Percentiles rank a stretch among this genome's conserved stretches.
These are phyloP conservation scores for Hypoxylon cercidicola DNA, from an alignment of 495 filamentous ascomycete genomes.

Conservation along the genomic window DNA sequence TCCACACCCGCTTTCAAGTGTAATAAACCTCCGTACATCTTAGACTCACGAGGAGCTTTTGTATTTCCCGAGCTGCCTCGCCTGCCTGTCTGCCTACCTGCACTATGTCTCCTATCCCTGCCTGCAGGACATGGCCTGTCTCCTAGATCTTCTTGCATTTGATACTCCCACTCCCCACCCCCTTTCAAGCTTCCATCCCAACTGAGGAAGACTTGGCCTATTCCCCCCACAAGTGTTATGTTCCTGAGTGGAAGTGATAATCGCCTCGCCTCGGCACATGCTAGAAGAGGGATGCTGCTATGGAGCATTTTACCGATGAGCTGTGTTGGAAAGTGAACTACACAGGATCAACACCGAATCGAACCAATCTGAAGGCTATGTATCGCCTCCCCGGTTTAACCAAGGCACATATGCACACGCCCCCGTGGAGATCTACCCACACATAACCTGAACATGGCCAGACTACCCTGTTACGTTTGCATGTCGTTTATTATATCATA, in stretches of 20 bases:
- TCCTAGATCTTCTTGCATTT: constrained; percentile 40
- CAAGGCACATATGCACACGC: constrained; percentile 30
- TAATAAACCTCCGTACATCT: constrained; percentile 10
- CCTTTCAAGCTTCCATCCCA: constrained; percentile 14
- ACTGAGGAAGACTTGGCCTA: constrained; percentile 14
- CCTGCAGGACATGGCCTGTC: constrained; percentile 29
- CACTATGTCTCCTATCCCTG: constrained; percentile 11
- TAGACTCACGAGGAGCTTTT: constrained; percentile 21
- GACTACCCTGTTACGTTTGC: constrained; percentile 40
- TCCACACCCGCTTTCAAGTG: constrained; percentile 4
- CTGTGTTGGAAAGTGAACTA: background rate
- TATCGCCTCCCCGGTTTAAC: constrained; percentile 29
- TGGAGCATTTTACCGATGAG: constrained; percentile 5
- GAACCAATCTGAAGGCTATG: constrained; percentile 6
- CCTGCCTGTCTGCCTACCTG: constrained; percentile 9
- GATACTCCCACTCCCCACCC: constrained; percentile 35
- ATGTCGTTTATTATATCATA: constrained; percentile 34
- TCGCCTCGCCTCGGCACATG: constrained; percentile 28
- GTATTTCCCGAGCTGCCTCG: constrained; percentile 22
- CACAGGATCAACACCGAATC: background rate
- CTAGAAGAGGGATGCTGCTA: constrained; percentile 4
- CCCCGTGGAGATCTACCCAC: constrained; percentile 34
- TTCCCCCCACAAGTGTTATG: constrained; percentile 26
- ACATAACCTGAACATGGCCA: constrained; percentile 43
- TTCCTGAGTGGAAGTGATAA: constrained; percentile 40